Evolutionary conservation across 2,329 filamentous ascomycete species (phyloP).

Genomic region (Fusarium sp.): DNA sequence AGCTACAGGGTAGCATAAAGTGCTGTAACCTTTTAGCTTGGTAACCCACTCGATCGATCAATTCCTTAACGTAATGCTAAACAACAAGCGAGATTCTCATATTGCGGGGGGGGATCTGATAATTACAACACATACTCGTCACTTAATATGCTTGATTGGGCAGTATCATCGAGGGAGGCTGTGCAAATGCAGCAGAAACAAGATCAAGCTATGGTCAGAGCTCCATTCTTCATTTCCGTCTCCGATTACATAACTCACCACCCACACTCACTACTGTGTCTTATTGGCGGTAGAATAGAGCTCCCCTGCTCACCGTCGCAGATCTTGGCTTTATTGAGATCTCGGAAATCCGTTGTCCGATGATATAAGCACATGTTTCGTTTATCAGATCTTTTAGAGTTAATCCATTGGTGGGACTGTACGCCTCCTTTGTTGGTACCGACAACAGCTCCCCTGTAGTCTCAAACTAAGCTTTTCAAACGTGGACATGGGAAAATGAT

Average conservation of each 20-base stretch:
- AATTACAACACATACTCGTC: background rate
- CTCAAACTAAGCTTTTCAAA: background rate
- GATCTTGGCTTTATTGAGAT: background rate
- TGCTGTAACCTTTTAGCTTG: background rate
- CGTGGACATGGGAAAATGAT: background rate
- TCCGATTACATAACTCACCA: background rate
- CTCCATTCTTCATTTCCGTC: background rate
- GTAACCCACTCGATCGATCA: background rate
- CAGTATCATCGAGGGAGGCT: background rate
- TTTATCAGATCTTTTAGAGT: background rate
- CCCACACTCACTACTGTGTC: rapidly evolving
- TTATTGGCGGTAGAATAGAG: rapidly evolving
- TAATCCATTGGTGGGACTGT: background rate
- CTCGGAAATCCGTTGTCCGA: background rate
- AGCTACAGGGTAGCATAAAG: background rate
- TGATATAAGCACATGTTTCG: background rate
- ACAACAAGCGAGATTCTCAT: background rate
- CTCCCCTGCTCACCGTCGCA: background rate
- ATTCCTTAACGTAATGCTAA: background rate
- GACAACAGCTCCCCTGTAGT: conserved; percentile 1
- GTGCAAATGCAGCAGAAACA: conserved; percentile 2
- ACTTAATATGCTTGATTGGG: background rate
- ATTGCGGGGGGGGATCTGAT: background rate
- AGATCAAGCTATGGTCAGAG: conserved; percentile 2
- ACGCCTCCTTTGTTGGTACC: background rate